phyloP scores from a whole-genome alignment of 352 stramenopile species.

The Phytophthora nicotianae region DNA sequence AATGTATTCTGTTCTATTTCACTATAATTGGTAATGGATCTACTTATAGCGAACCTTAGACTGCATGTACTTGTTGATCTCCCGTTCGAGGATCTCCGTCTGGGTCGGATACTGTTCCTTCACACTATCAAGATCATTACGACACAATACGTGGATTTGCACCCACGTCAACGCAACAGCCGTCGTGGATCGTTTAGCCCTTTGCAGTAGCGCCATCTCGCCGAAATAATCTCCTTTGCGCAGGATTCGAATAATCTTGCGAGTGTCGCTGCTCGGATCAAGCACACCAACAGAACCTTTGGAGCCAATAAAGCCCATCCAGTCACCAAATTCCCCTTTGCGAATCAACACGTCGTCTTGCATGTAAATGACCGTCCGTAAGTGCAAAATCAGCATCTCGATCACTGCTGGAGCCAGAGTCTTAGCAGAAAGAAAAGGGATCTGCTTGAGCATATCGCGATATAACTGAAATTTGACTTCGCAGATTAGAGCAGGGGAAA shows the following conservation, averaged over 20 bases:
- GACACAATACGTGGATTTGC: slow-evolving; percentile 71
- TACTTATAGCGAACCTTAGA: slow-evolving; percentile 64
- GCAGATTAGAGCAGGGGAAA: slow-evolving; percentile 70
- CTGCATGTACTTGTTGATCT: slow-evolving; percentile 80
- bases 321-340: slow-evolving; percentile 82
- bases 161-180: slow-evolving; percentile 76
- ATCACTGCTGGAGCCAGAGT: slow-evolving; percentile 74
- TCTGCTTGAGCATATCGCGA: slow-evolving; percentile 80
- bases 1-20: neutral
- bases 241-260: slow-evolving; percentile 68
- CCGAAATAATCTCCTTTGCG: slow-evolving; percentile 79
- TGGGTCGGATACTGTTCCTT: slow-evolving; percentile 68
- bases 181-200: slow-evolving; percentile 66
- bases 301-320: slow-evolving; percentile 84
- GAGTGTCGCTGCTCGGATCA: slow-evolving; percentile 47
- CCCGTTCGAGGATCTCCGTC: slow-evolving; percentile 58
- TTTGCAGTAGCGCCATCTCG: slow-evolving; percentile 75
- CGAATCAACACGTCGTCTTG: slow-evolving; percentile 81
- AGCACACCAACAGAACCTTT: slow-evolving; percentile 74
- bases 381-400: slow-evolving; percentile 77
- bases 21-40: neutral
- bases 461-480: slow-evolving; percentile 85
- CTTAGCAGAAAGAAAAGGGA: slow-evolving; percentile 70
- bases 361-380: slow-evolving; percentile 82
- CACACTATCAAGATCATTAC: slow-evolving; percentile 64